Conservation (phyloP, 345 rosid genomes). For the Ceriops tagal region DNA sequence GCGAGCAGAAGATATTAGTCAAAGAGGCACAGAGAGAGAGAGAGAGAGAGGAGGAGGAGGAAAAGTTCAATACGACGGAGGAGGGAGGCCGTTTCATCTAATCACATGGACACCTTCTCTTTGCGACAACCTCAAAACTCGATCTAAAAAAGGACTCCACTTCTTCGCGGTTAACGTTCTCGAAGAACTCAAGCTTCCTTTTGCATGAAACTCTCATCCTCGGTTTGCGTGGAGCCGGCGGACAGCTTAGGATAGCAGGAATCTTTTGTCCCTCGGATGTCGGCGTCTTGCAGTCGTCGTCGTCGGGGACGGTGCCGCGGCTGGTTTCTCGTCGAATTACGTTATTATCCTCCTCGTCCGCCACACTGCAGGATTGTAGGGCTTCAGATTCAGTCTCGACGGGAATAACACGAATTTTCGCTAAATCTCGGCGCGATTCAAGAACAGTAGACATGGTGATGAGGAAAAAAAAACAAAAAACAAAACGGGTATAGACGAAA, state of each 20-base stretch:
- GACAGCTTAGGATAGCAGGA: constrained; percentile 28
- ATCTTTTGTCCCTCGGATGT: constrained; percentile 35
- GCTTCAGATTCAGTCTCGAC: constrained; percentile 8
- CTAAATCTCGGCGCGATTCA: constrained; percentile 24
- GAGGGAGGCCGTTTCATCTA: constrained; percentile 9
- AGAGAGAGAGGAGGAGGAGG: not conserved
- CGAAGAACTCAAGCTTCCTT: constrained; percentile 44
- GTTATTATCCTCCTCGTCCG: not conserved
- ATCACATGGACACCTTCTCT: constrained; percentile 22
- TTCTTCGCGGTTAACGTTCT: constrained; percentile 28
- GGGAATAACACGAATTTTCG: constrained; percentile 14
- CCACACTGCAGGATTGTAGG: not conserved
- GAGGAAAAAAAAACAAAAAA: not conserved
- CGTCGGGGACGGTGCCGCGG: not conserved
- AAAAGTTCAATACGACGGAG: not conserved
- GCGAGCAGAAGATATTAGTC: too few relatives aligned
- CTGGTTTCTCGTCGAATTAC: not conserved
- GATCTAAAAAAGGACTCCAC: constrained; percentile 33
- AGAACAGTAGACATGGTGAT: constrained; percentile 39
- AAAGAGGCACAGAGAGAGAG: not conserved
- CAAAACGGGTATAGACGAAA: not conserved
- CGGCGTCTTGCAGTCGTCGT: constrained; percentile 19
- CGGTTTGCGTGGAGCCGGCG: constrained; percentile 42
- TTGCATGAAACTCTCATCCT: constrained; percentile 21
- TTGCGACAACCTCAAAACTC: constrained; percentile 1